A percentile compares a stretch with the other conserved stretches of the same genome.
Conservation (phyloP, 2,329 filamentous ascomycete genomes). For the Penicillium sclerotigenum region DNA sequence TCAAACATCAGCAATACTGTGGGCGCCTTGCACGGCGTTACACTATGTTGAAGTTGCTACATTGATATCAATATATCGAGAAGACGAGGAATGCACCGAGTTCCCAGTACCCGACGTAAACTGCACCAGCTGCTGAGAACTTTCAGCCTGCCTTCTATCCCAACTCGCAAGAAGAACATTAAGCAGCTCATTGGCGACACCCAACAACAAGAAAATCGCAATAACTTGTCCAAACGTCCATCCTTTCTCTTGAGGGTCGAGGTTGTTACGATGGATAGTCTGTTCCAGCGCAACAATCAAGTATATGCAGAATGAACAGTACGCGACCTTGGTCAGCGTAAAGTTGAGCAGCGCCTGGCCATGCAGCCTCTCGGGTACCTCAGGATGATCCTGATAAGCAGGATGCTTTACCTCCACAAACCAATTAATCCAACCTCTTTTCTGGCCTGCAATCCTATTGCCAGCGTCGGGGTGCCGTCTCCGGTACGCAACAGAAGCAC, state of each 20-base stretch:
- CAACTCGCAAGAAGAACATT: constrained; percentile 18
- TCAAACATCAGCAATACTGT: background rate
- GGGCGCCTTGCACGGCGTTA: background rate
- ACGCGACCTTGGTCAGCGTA: constrained; percentile 13
- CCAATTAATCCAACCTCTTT: constrained; percentile 6
- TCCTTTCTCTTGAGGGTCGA: constrained; percentile 11
- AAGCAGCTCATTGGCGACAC: constrained; percentile 17
- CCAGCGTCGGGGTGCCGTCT: constrained; percentile 1
- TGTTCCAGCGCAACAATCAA: constrained; percentile 21
- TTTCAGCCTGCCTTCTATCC: constrained; percentile 10
- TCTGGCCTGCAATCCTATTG: background rate
- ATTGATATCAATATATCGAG: background rate
- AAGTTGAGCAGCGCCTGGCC: constrained; percentile 9
- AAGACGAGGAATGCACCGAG: background rate
- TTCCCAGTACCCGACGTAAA: background rate
- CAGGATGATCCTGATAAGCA: background rate
- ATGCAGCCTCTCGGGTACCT: background rate
- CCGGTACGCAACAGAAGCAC: background rate
- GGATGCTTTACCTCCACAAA: constrained; percentile 2
- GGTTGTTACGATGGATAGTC: constrained; percentile 14
- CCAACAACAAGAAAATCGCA: constrained; percentile 18
- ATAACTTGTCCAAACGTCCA: constrained; percentile 20
- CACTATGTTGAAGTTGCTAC: background rate
- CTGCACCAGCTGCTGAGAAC: constrained; percentile 5
- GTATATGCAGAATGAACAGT: constrained; percentile 16